Evolutionary conservation across 257 asterid genomes (phyloP), one percentile per base, ranked within the genome.

Genomic region (Euphrasia confusa): DNA sequence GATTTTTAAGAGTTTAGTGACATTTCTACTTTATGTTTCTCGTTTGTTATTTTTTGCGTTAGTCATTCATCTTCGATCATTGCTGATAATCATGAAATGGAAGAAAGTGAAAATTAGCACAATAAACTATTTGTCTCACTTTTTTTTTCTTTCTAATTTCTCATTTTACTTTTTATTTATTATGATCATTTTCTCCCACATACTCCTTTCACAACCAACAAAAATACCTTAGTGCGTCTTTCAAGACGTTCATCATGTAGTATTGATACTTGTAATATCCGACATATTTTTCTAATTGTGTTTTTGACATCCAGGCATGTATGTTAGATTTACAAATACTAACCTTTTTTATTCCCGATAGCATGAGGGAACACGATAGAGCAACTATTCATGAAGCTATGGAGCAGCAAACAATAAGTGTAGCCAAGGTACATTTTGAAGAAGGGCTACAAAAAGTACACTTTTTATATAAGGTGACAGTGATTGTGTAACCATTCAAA

Each of bases 401-500:
- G 99, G 99, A 93, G 78, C 99, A 93, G 80, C 97, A 93, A 80
- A 93, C 99, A 10, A 93, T 93, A 64, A 93, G 99, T 79, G 97
- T 93, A 59, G 97, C 99, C 66, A 93, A 93, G 99, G 99, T 93
- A 84, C 58, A 28, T 59, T 59, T 24, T 24, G 26, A 18, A 53
- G 2, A 50, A 24, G 40, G 10, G 40, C 40, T 35, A 35, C 40
- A 35, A 35, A 35, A 35, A 35, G 10, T 35, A 35, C 40, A 9
- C 10, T 35, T 35, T 35, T 24, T 66, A n/a, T 60, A n/a, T 49
- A 18, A 17, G 30, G 9, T 53, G 30, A 17, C n/a, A 18, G 4
- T 53, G 30, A 9, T 53, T 53, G 33, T 9, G 18, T 55, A 64
- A 60, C 54, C 68, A 52, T 35, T 54, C 39, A 57, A 54, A 40